phyloP scores from a whole-genome alignment of 2,329 filamentous ascomycete species.

The Westerdykella ornata region DNA sequence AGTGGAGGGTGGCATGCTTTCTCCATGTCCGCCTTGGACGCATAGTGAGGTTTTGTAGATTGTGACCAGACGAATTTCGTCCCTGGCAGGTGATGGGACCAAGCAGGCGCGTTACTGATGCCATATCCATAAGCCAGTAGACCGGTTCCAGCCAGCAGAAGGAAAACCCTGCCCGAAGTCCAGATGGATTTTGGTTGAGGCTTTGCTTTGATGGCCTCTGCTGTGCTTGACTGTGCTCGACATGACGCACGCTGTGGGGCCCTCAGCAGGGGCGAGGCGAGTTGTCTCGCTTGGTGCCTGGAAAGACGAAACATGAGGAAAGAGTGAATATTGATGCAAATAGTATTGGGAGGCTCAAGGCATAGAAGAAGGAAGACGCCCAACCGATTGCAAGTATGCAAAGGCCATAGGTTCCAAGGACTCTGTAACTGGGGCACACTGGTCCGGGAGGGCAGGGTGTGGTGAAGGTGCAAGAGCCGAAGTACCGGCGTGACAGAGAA shows the following conservation, averaged over 20 bases:
- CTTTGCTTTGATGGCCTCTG: constrained; percentile 8
- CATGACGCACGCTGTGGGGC: too few relatives aligned
- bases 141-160: constrained; percentile 46
- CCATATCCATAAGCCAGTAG: constrained; percentile 49
- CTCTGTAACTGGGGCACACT: too few relatives aligned
- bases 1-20: constrained; percentile 29
- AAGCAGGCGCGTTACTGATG: constrained; percentile 35
- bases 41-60: constrained; percentile 40
- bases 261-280: constrained; percentile 24
- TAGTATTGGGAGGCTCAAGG: too few relatives aligned
- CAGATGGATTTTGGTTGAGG: constrained; percentile 35
- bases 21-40: constrained; percentile 47
- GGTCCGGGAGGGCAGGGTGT: constrained; percentile 2
- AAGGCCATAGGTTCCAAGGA: constrained; percentile 19
- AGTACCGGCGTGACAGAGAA: not conserved
- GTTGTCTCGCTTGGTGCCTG: constrained; percentile 23
- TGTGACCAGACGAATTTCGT: constrained; percentile 19
- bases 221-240: not conserved
- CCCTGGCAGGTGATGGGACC: constrained; percentile 10
- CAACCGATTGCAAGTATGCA: not conserved
- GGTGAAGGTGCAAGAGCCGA: constrained; percentile 10
- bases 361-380: too few relatives aligned
- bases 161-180: constrained; percentile 44
- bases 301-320: constrained; percentile 30
- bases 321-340: not conserved